These are phyloP conservation scores for Apiotrichum montevideense DNA, from an alignment of 1,284 basidiomycete species.

Conservation along the genomic window DNA sequence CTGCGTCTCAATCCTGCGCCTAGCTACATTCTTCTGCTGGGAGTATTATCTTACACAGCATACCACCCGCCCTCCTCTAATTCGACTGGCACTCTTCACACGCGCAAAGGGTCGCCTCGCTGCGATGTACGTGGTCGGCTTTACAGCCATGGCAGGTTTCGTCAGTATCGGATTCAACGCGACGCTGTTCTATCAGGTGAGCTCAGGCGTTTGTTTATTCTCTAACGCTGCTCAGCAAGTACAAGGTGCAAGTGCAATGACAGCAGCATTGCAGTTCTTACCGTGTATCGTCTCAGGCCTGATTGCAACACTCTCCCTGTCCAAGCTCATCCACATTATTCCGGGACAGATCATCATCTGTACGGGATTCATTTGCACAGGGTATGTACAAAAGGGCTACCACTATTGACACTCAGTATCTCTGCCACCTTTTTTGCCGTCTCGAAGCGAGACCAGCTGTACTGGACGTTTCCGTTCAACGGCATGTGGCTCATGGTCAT, in stretches of 20 bases:
- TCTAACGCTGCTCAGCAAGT: slow-evolving; percentile 6
- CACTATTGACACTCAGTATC: slow-evolving; percentile 20
- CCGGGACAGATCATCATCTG: slow-evolving; percentile 47
- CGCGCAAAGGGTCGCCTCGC: slow-evolving; percentile 58
- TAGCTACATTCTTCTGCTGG: slow-evolving; percentile 60
- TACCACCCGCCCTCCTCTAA: slow-evolving; percentile 53
- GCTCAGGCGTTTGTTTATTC: not conserved
- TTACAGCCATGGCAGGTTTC: slow-evolving; percentile 61
- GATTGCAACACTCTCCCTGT: slow-evolving; percentile 52
- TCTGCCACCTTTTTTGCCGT: slow-evolving; percentile 67
- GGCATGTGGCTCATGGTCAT: slow-evolving; percentile 55
- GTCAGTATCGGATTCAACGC: slow-evolving; percentile 9
- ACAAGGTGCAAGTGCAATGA: slow-evolving; percentile 38
- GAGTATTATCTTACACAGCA: slow-evolving; percentile 53
- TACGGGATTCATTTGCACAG: slow-evolving; percentile 54
- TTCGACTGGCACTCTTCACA: slow-evolving; percentile 59
- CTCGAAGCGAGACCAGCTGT: slow-evolving; percentile 48
- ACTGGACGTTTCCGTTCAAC: slow-evolving; percentile 13
- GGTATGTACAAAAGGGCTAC: not conserved
- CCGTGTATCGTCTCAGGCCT: slow-evolving; percentile 66
- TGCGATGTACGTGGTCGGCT: slow-evolving; percentile 58
- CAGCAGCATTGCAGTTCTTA: slow-evolving; percentile 63
- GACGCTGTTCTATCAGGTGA: slow-evolving; percentile 15
- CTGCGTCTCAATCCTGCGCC: slow-evolving; percentile 57
- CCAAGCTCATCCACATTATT: slow-evolving; percentile 7